Base-by-base conservation (phyloP, 2,329 filamentous ascomycete species). In the Aspergillus sp. region DNA sequence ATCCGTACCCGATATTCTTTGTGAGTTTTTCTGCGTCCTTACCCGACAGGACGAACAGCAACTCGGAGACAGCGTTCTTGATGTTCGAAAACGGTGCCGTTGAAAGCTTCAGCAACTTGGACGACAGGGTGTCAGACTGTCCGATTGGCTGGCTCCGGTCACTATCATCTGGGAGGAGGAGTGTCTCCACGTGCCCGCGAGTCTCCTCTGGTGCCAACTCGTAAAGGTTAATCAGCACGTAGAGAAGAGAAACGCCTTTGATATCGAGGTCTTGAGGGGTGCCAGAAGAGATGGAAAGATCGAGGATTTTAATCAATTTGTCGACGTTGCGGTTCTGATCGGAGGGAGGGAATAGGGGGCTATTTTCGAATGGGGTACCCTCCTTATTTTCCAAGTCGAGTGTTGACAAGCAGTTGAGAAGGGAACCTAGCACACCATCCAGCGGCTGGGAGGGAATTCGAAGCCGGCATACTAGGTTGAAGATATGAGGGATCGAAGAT, bases 1-100 rank as follows among this genome's bases (percentile, higher is more conserved):
- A 96, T 0, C 94, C 94, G 66, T 96, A 99, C 0, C 94, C 94
- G 11, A 99, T 89, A 60, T 96, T 96, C 47, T 89, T 81, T 0
- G 97, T 88, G 64, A 96, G 94, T 26, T 80, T 87, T 14, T 81
- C 82, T 0, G 92, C 83, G 62, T 96, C 86, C 61, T 86, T 88
- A 58, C 87, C 87, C 0, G 91, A 96, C 24, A 97, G 79, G 58
- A 95, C 88, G 67, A 95, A 99, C 55, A 96, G 82, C 20, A 99
- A 78, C 26, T 86, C 80, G 0, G 88, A 89, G 48, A 95, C 87
- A 16, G 83, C 82, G 44, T 88, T 84, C 16, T 90, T 84, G 3
- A 96, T 76, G 36, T 86, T 84, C 0, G 89, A 84, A 0, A 88
- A 82, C 0, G 91, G 82, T 13, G 88, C 89, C 4, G 86, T 89